phyloP scores from a whole-genome alignment of 2,329 filamentous ascomycete genomes.

The Aspergillus sp. region DNA sequence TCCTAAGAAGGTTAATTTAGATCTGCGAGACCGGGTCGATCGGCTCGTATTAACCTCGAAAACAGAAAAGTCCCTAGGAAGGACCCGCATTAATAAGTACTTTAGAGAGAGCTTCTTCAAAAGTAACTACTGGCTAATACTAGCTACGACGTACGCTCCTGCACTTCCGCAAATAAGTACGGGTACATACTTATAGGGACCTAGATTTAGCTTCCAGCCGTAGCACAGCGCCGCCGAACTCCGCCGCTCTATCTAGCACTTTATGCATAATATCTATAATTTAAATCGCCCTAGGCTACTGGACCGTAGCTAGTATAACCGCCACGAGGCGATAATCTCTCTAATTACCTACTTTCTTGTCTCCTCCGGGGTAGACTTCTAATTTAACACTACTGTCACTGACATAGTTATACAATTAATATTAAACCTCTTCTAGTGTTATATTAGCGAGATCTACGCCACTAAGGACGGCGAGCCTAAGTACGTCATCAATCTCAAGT shows the following conservation, averaged over 20 bases:
- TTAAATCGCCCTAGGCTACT: slow-evolving; percentile 16
- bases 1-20: slow-evolving; percentile 7
- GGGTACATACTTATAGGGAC: no score
- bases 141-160: slow-evolving; percentile 20
- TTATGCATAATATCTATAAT: slow-evolving; percentile 18
- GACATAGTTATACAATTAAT: slow-evolving; percentile 22
- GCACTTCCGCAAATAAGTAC: not conserved
- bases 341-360: slow-evolving; percentile 24
- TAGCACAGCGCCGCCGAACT: slow-evolving; percentile 30
- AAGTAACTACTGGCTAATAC: slow-evolving; percentile 25
- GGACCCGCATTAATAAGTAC: slow-evolving; percentile 15
- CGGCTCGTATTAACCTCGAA: slow-evolving; percentile 15
- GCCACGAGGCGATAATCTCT: slow-evolving; percentile 23
- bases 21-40: slow-evolving; percentile 18
- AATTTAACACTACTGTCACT: slow-evolving; percentile 21
- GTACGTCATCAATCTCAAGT: slow-evolving; percentile 20
- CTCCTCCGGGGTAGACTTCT: slow-evolving; percentile 25
- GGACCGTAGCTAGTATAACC: slow-evolving; percentile 22
- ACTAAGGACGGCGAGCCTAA: slow-evolving; percentile 14
- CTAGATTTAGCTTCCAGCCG: slow-evolving; percentile 26
- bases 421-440: slow-evolving; percentile 8
- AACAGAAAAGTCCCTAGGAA: slow-evolving; percentile 13
- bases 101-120: slow-evolving; percentile 21
- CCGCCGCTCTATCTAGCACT: slow-evolving; percentile 21
- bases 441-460: slow-evolving; percentile 23